Percentiles rank a stretch among this genome's conserved stretches.
Evolutionary conservation across 1,284 basidiomycete species (phyloP).

Genomic region (Pterulicium gracile): DNA sequence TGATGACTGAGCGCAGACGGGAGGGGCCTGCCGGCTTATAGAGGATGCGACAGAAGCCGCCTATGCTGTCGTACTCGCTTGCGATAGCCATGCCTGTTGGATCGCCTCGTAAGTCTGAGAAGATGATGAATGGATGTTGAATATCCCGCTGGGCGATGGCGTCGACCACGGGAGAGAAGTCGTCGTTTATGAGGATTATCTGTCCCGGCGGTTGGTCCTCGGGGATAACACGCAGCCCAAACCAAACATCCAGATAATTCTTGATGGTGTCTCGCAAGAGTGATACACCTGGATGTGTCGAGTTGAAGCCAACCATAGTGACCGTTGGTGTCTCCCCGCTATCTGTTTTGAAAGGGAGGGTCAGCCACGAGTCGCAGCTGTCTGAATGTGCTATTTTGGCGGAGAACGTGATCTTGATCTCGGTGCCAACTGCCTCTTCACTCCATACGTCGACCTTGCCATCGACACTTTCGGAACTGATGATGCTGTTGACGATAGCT

Average conservation of each 20-base stretch:
- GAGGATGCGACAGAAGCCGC: slow-evolving; percentile 78
- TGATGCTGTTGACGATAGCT: slow-evolving; percentile 91
- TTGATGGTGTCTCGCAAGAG: slow-evolving; percentile 55
- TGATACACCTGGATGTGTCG: slow-evolving; percentile 54
- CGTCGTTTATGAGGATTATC: slow-evolving; percentile 80
- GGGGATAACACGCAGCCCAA: slow-evolving; percentile 56
- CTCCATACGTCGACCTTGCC: slow-evolving; percentile 88
- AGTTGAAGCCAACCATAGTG: slow-evolving; percentile 68
- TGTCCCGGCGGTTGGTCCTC: slow-evolving; percentile 45
- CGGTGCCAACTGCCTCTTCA: slow-evolving; percentile 85
- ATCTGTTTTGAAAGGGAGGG: slow-evolving; percentile 34
- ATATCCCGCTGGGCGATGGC: slow-evolving; percentile 49
- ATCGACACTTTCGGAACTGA: slow-evolving; percentile 76
- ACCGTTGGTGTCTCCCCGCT: slow-evolving; percentile 37
- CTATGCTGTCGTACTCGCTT: slow-evolving; percentile 66
- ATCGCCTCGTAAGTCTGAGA: slow-evolving; percentile 64
- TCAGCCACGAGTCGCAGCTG: slow-evolving; percentile 23
- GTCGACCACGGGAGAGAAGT: slow-evolving; percentile 44
- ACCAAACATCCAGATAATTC: slow-evolving; percentile 66
- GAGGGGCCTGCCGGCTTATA: slow-evolving; percentile 88
- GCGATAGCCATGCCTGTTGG: slow-evolving; percentile 51
- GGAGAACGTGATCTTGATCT: slow-evolving; percentile 82
- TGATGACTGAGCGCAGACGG: slow-evolving; percentile 58
- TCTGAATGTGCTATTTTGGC: slow-evolving; percentile 52
- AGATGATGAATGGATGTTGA: slow-evolving; percentile 60